Evolutionary conservation across 2,329 filamentous ascomycete genomes (phyloP), one percentile per base, ranked within the genome.

Genomic region (Microdochium trichocladiopsis): DNA sequence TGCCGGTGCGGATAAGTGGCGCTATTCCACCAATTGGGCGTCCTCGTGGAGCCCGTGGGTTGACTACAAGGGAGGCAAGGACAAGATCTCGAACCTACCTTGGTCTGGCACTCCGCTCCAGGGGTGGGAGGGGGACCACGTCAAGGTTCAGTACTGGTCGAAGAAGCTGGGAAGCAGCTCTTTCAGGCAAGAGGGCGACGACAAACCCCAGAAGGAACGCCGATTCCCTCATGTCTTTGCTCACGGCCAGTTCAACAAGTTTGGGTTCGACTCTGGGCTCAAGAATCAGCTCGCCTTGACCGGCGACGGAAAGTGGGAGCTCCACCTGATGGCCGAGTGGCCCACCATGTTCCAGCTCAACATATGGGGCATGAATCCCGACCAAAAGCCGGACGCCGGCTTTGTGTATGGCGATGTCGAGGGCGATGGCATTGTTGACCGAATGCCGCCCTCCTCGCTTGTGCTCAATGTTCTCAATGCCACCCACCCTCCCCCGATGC

Each of bases 331-430:
- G 74, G 72, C 75, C 3, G 83, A 87, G 60, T 87, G 81, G 77
- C 83, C 83, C 5, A 76, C 78, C 2, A 68, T 76, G 48, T 76
- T 82, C 52, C 82, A 86, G 59, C 67, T 86, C 53, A 87, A 86
- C 57, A 73, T 84, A 4, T 87, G 84, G 83, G 84, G 83, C 50
- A 81, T 86, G 62, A 83, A 86, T 59, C 75, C 77, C 0, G 76
- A 85, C 63, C 80, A 82, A 18, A 68, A 78, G 57, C 82, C 83
- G 0, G 83, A 87, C 63, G 73, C 81, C 54, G 76, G 76, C 8
- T 75, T 72, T 52, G 75, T 83, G 2, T 79, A 76, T 55, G 84
- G 84, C 22, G 83, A 87, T 61, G 74, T 83, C 14, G 79, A 86
- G 59, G 70, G 71, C 24, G 82, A 86, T 61, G 72, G 72, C 2